Conservation (phyloP, 768 basidiomycete genomes). For the Boletus rubescentipes region DNA sequence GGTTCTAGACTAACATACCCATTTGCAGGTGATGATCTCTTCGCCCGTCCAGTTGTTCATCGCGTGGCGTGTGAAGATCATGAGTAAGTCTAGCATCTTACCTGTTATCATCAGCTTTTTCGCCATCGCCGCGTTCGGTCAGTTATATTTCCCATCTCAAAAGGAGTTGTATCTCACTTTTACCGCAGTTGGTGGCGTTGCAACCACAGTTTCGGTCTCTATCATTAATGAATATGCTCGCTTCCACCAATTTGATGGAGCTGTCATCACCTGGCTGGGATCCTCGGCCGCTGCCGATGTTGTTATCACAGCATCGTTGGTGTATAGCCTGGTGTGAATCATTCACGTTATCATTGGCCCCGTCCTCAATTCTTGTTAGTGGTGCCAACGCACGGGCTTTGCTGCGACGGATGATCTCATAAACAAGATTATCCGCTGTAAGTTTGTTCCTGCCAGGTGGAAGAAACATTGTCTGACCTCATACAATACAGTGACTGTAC, state of each 20-base stretch:
- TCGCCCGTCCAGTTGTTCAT: conserved; percentile 48
- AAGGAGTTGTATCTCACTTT: not conserved
- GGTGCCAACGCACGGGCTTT: conserved; percentile 44
- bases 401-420: conserved; percentile 37
- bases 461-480: not conserved
- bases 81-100: conserved; percentile 30
- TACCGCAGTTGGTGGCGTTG: conserved; percentile 35
- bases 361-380: conserved; percentile 21
- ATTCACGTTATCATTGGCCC: not conserved
- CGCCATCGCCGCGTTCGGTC: conserved; percentile 11
- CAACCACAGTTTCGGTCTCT: conserved; percentile 35
- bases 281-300: conserved; percentile 42
- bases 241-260: conserved; percentile 37
- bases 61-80: conserved; percentile 41
- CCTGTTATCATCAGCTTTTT: conserved; percentile 25
- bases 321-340: conserved; percentile 40
- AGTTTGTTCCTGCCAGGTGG: conserved; percentile 1
- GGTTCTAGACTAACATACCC: not conserved
- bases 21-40: conserved; percentile 43
- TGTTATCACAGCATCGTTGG: conserved; percentile 42
- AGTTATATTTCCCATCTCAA: not conserved
- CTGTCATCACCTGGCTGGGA: conserved; percentile 43
- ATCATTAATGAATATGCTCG: conserved; percentile 34
- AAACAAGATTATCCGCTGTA: conserved; percentile 43
- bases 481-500: conserved; percentile 26